Evolutionary conservation across 768 basidiomycete genomes (phyloP).

Genomic region (Kondoa subrosea): DNA sequence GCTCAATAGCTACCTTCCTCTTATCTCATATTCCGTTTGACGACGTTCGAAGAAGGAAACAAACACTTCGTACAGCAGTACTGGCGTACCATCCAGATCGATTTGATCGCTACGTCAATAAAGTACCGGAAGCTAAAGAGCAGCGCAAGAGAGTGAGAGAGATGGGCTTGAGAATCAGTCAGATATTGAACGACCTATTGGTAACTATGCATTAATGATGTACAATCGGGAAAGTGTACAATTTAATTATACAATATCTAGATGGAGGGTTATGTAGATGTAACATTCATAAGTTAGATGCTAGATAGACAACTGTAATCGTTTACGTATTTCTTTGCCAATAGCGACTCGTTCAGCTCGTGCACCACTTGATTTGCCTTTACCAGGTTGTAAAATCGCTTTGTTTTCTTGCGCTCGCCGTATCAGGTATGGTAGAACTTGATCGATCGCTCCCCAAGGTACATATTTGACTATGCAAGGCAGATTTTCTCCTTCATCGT

Average conservation of each 20-base stretch:
- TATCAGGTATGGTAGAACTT: slow-evolving; percentile 28
- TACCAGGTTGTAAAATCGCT: neutral
- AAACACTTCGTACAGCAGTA: slow-evolving; percentile 21
- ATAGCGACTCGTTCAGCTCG: neutral
- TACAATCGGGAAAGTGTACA: no score
- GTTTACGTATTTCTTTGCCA: neutral
- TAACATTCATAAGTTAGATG: neutral
- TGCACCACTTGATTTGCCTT: neutral
- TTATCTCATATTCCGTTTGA: slow-evolving; percentile 9
- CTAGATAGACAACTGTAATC: neutral
- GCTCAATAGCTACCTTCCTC: slow-evolving; percentile 11
- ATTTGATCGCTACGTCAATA: slow-evolving; percentile 22
- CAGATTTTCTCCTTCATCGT: neutral
- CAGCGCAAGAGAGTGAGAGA: slow-evolving; percentile 21
- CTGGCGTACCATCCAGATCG: slow-evolving; percentile 28
- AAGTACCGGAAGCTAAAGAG: slow-evolving; percentile 20
- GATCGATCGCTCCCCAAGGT: slow-evolving; percentile 26
- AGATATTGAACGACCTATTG: slow-evolving; percentile 16
- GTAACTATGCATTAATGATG: neutral
- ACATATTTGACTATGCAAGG: slow-evolving; percentile 26
- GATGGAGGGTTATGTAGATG: neutral
- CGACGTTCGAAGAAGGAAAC: slow-evolving; percentile 14
- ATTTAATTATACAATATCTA: no score
- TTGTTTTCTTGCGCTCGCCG: slow-evolving; percentile 25
- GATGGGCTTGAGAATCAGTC: slow-evolving; percentile 21